Evolutionary conservation across 768 basidiomycete species (phyloP).

Genomic region (Auricularia auricula-judae): DNA sequence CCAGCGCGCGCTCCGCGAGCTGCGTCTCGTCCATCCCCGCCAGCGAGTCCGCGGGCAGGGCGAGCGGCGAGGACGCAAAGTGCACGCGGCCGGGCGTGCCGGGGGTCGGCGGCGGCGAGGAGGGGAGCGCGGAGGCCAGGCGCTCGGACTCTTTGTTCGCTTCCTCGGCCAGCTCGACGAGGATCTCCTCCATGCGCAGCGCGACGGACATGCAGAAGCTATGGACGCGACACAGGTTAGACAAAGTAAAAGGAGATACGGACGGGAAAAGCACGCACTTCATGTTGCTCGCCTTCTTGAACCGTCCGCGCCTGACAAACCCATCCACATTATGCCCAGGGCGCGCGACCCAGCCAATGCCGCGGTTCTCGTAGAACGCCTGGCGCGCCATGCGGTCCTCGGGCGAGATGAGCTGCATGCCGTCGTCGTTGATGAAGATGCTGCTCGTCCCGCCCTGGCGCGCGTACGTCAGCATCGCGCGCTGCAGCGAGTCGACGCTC

Average conservation of each 20-base stretch:
- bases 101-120: neutral
- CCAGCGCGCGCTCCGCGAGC: constrained; percentile 71
- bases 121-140: neutral
- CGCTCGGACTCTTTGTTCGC: neutral
- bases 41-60: constrained; percentile 12
- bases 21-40: constrained; percentile 30
- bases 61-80: neutral
- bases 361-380: constrained; percentile 19
- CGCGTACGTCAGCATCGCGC: constrained; percentile 26
- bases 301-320: constrained; percentile 73
- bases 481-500: constrained; percentile 19
- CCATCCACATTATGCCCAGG: constrained; percentile 10
- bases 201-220: constrained; percentile 56
- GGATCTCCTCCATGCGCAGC: constrained; percentile 39
- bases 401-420: constrained; percentile 22
- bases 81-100: neutral
- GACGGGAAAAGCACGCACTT: constrained; percentile 38
- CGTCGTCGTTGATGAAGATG: constrained; percentile 29
- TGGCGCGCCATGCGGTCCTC: constrained; percentile 17
- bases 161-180: neutral
- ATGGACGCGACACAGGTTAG: no score
- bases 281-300: constrained; percentile 93
- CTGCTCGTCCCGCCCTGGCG: constrained; percentile 26
- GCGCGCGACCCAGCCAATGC: constrained; percentile 25
- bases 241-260: no score